phyloP scores from a whole-genome alignment of 108 stramenopile species.

The Pseudonitzschia multiseries region DNA sequence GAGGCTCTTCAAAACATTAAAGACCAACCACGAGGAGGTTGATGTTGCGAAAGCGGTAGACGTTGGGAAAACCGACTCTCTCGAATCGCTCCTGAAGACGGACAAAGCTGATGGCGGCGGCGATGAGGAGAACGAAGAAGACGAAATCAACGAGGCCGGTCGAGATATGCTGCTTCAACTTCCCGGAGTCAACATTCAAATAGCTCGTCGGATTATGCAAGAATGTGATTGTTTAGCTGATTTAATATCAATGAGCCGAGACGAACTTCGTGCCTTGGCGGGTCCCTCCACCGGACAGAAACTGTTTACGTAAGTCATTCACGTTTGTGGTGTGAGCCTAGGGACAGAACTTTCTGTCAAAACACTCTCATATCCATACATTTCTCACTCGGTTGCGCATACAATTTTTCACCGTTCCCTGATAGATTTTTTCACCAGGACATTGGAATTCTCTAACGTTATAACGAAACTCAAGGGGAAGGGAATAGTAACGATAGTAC shows the following conservation, averaged over 20 bases:
- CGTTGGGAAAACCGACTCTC: constrained; percentile 74
- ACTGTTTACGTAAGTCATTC: constrained; percentile 62
- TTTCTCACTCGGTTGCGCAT: background rate
- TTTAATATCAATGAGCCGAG: constrained; percentile 72
- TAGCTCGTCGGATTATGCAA: constrained; percentile 84
- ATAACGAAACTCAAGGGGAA: background rate
- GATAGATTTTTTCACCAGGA: constrained; percentile 11
- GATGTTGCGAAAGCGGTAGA: constrained; percentile 84
- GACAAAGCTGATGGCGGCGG: constrained; percentile 27
- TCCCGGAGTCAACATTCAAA: constrained; percentile 85
- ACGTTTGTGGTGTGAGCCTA: background rate
- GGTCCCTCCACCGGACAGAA: constrained; percentile 88
- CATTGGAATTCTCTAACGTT: constrained; percentile 1
- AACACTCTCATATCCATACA: too few relatives aligned
- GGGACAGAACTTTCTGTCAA: background rate
- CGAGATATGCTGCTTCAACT: constrained; percentile 86
- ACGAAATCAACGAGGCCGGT: constrained; percentile 81
- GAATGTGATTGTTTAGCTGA: constrained; percentile 82
- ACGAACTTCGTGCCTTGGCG: constrained; percentile 69
- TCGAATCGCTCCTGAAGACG: constrained; percentile 61
- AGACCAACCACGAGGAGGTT: constrained; percentile 81
- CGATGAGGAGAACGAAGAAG: constrained; percentile 64
- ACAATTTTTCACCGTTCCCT: background rate
- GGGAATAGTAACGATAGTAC: background rate
- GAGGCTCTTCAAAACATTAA: constrained; percentile 85